These are phyloP conservation scores for Neofusicoccum sp. DNA, from an alignment of 2,329 filamentous ascomycete species.

Conservation along the genomic window DNA sequence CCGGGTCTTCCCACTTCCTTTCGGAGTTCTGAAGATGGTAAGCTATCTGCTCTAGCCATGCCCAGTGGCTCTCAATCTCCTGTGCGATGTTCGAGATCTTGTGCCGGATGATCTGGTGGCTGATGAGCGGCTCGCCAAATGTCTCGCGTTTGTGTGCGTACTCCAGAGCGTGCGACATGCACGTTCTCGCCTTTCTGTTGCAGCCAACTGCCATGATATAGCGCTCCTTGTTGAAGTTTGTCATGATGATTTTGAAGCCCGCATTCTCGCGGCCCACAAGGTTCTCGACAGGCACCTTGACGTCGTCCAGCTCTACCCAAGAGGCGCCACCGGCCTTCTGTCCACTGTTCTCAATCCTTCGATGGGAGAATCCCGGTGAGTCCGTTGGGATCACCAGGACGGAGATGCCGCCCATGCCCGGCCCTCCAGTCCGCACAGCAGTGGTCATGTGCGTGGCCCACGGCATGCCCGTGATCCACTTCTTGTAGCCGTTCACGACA, in stretches of 20 bases:
- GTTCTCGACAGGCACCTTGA: constrained; percentile 54
- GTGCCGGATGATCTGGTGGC: constrained; percentile 58
- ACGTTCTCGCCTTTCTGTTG: constrained; percentile 58
- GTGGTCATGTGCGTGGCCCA: constrained; percentile 63
- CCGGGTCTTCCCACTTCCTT: constrained; percentile 39
- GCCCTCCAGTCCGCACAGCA: constrained; percentile 59
- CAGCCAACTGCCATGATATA: constrained; percentile 57
- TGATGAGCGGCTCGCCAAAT: constrained; percentile 58
- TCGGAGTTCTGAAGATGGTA: constrained; percentile 51
- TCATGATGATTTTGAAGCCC: constrained; percentile 60
- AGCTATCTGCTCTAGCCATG: constrained; percentile 61
- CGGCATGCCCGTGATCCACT: constrained; percentile 65
- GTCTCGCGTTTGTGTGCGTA: constrained; percentile 56
- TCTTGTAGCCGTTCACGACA: constrained; percentile 65
- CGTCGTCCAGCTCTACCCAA: constrained; percentile 57
- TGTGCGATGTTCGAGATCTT: constrained; percentile 61
- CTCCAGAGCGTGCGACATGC: constrained; percentile 52
- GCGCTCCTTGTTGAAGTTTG: constrained; percentile 53
- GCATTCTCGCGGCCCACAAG: constrained; percentile 55
- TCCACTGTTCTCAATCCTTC: constrained; percentile 62
- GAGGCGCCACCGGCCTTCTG: constrained; percentile 64
- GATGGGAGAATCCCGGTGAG: constrained; percentile 50
- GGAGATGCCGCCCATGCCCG: constrained; percentile 55
- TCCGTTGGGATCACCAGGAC: constrained; percentile 57
- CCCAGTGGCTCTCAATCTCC: constrained; percentile 60